A percentile compares a stretch with the other conserved stretches of the same genome.
Conservation (phyloP, 805 yeast species). For the Torulaspora maleeae region DNA sequence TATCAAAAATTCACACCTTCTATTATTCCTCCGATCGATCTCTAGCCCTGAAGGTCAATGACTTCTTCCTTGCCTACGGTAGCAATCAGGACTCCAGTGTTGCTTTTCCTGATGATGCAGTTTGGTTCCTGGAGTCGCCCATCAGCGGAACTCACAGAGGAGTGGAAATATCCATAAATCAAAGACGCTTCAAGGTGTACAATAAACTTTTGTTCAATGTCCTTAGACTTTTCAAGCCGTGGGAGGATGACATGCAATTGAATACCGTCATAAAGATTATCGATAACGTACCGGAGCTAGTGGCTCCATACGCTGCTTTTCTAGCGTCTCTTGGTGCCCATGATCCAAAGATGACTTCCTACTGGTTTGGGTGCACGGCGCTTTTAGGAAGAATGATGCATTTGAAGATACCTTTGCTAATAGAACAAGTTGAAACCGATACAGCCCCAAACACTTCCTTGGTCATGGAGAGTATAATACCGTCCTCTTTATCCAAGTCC, state of each 20-base stretch:
- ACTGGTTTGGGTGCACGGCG: slow-evolving; percentile 74
- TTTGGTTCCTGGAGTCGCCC: slow-evolving; percentile 43
- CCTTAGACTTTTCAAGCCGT: slow-evolving; percentile 65
- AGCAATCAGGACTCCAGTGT: slow-evolving; percentile 49
- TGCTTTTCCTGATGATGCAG: slow-evolving; percentile 42
- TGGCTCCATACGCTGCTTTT: slow-evolving; percentile 63
- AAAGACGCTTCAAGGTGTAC: slow-evolving; percentile 51
- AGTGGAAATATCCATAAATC: slow-evolving; percentile 44
- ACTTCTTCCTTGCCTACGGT: slow-evolving; percentile 46
- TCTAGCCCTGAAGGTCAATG: slow-evolving; percentile 39
- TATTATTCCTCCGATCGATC: slow-evolving; percentile 39
- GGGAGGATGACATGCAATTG: slow-evolving; percentile 68
- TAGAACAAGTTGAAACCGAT: slow-evolving; percentile 28
- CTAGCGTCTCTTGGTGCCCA: slow-evolving; percentile 61
- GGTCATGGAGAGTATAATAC: slow-evolving; percentile 55
- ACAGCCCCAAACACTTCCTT: slow-evolving; percentile 35
- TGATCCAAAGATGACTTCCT: slow-evolving; percentile 74
- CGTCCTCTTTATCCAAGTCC: slow-evolving; percentile 56
- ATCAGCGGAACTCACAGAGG: slow-evolving; percentile 35
- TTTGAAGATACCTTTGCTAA: slow-evolving; percentile 47
- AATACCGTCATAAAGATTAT: slow-evolving; percentile 51
- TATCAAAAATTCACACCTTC: slow-evolving; percentile 53
- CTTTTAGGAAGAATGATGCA: slow-evolving; percentile 56
- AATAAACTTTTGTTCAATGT: slow-evolving; percentile 65
- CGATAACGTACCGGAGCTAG: slow-evolving; percentile 56